phyloP scores from a whole-genome alignment of 2,329 filamentous ascomycete species.

The Cryphonectria carpinicola region DNA sequence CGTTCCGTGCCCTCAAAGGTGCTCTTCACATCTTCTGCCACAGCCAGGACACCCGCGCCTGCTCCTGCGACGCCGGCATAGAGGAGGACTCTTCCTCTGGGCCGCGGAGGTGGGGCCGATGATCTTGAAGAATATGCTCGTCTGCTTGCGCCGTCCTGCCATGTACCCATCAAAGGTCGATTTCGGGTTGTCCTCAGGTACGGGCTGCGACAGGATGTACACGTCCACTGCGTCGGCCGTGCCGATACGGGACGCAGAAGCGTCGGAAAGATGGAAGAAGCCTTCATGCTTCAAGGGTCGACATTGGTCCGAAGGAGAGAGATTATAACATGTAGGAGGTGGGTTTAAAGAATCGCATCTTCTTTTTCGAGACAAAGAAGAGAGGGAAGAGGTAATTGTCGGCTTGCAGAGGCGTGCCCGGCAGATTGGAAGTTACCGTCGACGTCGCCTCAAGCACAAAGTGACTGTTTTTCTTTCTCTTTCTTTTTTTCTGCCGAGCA shows the following conservation, averaged over 20 bases:
- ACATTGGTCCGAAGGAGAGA: neutral
- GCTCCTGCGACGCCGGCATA: constrained; percentile 56
- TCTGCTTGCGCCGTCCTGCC: constrained; percentile 11
- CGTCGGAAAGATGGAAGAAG: constrained; percentile 24
- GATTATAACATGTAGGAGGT: neutral
- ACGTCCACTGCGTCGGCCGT: constrained; percentile 23
- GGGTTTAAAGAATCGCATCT: neutral
- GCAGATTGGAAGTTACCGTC: neutral
- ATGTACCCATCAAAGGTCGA: neutral
- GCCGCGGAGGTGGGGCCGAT: constrained; percentile 18
- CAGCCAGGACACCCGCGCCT: constrained; percentile 54
- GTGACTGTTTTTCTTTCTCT: neutral
- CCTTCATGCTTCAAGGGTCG: constrained; percentile 24
- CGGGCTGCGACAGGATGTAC: constrained; percentile 24
- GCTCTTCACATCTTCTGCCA: constrained; percentile 74
- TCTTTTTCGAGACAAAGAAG: neutral
- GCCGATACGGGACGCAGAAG: constrained; percentile 23
- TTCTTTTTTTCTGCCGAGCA: constrained; percentile 5
- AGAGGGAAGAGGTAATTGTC: neutral
- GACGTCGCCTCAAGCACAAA: constrained; percentile 5
- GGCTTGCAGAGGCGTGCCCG: neutral
- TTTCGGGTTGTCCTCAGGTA: constrained; percentile 7
- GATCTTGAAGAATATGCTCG: constrained; percentile 19
- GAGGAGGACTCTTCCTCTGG: constrained; percentile 45
- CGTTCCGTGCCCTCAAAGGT: constrained; percentile 76